These are phyloP conservation scores for Wickerhamiella azyma DNA, from an alignment of 805 yeast species.

Conservation along the genomic window DNA sequence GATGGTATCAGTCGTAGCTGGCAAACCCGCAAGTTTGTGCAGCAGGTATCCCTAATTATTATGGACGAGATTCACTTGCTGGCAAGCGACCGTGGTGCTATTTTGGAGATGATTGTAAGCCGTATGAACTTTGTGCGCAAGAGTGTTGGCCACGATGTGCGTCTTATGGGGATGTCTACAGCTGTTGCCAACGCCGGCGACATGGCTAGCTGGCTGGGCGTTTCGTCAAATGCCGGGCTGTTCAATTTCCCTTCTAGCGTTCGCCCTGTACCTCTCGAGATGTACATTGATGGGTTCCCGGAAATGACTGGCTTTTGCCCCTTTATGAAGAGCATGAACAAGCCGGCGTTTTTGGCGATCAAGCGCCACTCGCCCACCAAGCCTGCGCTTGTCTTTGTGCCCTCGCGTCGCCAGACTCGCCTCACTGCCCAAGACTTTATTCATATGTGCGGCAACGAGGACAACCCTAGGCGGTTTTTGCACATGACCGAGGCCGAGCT, in stretches of 20 bases:
- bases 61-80: constrained; percentile 79
- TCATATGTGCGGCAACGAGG: constrained; percentile 66
- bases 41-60: constrained; percentile 57
- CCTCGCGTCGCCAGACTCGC: constrained; percentile 71
- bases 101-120: constrained; percentile 78
- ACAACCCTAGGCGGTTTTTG: constrained; percentile 58
- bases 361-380: constrained; percentile 78
- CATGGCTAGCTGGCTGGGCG: constrained; percentile 76
- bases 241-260: constrained; percentile 74
- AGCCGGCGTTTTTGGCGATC: constrained; percentile 83
- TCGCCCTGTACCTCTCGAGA: constrained; percentile 72
- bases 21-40: constrained; percentile 67
- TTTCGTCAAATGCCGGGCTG: constrained; percentile 39
- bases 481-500: constrained; percentile 53
- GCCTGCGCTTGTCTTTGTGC: constrained; percentile 75
- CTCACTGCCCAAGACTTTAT: constrained; percentile 68
- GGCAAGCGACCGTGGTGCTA: constrained; percentile 79
- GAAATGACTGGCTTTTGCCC: constrained; percentile 72
- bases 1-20: constrained; percentile 81
- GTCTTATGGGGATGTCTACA: constrained; percentile 68
- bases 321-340: constrained; percentile 77
- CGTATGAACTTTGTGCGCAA: constrained; percentile 63
- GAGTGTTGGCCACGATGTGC: constrained; percentile 43
- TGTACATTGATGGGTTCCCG: constrained; percentile 79
- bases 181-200: constrained; percentile 79